Conservation (phyloP, 129 eudicot genomes). For the Ambrosia trifida region DNA sequence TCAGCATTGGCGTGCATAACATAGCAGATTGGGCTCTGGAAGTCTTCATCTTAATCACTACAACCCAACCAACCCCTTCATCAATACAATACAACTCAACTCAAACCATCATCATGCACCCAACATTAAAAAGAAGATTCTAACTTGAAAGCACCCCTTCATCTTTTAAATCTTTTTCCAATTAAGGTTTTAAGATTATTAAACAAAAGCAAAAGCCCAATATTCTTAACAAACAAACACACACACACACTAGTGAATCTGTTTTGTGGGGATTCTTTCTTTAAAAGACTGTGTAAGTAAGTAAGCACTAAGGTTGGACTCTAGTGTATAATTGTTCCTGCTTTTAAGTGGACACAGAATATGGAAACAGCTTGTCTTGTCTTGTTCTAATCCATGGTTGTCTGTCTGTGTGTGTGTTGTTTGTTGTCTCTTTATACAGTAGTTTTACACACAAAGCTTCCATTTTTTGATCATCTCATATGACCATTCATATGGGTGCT, state of each 20-base stretch:
- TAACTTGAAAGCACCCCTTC: constrained; percentile 25
- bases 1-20: constrained; percentile 83
- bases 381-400: constrained; percentile 30
- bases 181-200: constrained; percentile 31
- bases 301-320: constrained; percentile 42
- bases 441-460: background rate
- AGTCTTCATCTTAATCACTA: constrained; percentile 52
- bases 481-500: constrained; percentile 38
- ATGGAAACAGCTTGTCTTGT: constrained; percentile 50
- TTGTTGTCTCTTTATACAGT: constrained; percentile 17
- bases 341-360: constrained; percentile 46
- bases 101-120: constrained; percentile 23
- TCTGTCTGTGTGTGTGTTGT: constrained; percentile 23
- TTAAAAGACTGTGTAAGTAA: constrained; percentile 48
- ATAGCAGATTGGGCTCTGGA: constrained; percentile 51
- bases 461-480: constrained; percentile 23
- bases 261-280: constrained; percentile 36
- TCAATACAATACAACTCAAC: constrained; percentile 25
- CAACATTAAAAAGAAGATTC: constrained; percentile 20
- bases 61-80: constrained; percentile 24
- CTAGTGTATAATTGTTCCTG: constrained; percentile 41
- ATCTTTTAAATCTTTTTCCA: constrained; percentile 22
- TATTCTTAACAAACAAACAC: constrained; percentile 26
- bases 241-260: constrained; percentile 11
- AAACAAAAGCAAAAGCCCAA: constrained; percentile 23